phyloP scores from a whole-genome alignment of 106 monocot species.

The Acorus calamus region DNA sequence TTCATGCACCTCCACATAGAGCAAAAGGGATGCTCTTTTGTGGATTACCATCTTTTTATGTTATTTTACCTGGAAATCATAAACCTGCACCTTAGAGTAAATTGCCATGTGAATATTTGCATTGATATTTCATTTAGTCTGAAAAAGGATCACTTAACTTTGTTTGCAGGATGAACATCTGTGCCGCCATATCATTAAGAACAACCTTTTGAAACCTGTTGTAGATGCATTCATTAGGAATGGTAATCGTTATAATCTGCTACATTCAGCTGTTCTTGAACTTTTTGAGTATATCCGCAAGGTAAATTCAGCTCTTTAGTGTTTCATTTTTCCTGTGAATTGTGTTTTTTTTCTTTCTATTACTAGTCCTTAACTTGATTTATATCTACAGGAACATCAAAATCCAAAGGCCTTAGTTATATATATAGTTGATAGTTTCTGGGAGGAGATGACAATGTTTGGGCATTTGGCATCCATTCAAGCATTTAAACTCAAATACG shows the following conservation, averaged over 20 bases:
- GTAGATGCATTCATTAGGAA: constrained; percentile 78
- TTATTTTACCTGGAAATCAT: too few relatives aligned
- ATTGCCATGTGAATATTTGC: background rate
- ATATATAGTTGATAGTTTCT: constrained; percentile 61
- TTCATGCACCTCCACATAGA: too few relatives aligned
- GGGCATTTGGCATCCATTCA: constrained; percentile 55
- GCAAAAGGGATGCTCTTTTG: too few relatives aligned
- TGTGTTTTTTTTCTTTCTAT: background rate
- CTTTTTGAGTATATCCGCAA: constrained; percentile 81
- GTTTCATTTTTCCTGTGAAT: background rate
- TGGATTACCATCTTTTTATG: too few relatives aligned
- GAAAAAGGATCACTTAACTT: too few relatives aligned
- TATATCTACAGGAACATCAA: constrained; percentile 50
- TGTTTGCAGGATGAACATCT: constrained; percentile 78
- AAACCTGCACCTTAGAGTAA: background rate
- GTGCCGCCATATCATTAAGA: constrained; percentile 70
- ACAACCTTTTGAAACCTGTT: constrained; percentile 82
- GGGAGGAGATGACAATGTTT: constrained; percentile 63
- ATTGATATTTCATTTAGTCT: constrained; percentile 1
- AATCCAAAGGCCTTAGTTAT: constrained; percentile 22
- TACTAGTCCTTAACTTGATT: background rate
- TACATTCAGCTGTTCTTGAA: constrained; percentile 85
- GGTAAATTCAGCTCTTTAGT: constrained; percentile 25
- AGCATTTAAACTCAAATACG: constrained; percentile 77
- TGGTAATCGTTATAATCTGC: constrained; percentile 87